phyloP scores from a whole-genome alignment of 345 rosid species.

The Camelina sativa region DNA sequence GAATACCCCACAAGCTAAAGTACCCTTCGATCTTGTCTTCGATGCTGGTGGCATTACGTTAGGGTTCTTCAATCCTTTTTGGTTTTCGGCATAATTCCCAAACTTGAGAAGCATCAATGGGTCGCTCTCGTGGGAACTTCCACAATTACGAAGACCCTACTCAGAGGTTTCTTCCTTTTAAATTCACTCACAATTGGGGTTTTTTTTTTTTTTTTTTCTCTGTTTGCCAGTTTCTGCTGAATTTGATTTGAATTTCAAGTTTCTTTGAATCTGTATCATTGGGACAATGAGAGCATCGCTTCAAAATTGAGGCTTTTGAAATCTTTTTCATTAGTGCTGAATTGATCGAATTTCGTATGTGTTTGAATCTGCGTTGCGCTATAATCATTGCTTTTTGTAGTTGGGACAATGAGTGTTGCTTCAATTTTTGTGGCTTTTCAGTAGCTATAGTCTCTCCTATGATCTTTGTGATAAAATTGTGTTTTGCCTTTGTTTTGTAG shows the following conservation, averaged over 20 bases:
- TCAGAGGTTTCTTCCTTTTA: conserved; percentile 60
- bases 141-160: conserved; percentile 93
- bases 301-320: conserved; percentile 11
- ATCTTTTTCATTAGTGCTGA: neutral
- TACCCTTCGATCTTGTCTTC: neutral
- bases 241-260: neutral
- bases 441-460: neutral
- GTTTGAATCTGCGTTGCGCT: neutral
- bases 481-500: conserved; percentile 47
- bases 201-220: neutral
- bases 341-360: neutral
- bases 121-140: conserved; percentile 96
- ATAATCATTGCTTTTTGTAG: neutral
- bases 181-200: neutral
- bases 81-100: neutral
- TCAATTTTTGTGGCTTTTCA: conserved; percentile 18
- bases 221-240: conserved; percentile 2
- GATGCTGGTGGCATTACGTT: conserved; percentile 1
- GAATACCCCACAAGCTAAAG: too few species aligned
- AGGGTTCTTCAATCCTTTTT: conserved; percentile 5
- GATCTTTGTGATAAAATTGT: conserved; percentile 22
- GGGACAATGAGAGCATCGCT: neutral
- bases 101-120: conserved; percentile 53
- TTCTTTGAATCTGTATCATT: conserved; percentile 1
- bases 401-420: conserved; percentile 2